Evolutionary conservation across 257 asterid species (phyloP).

Genomic region (Pogostemon cablin): DNA sequence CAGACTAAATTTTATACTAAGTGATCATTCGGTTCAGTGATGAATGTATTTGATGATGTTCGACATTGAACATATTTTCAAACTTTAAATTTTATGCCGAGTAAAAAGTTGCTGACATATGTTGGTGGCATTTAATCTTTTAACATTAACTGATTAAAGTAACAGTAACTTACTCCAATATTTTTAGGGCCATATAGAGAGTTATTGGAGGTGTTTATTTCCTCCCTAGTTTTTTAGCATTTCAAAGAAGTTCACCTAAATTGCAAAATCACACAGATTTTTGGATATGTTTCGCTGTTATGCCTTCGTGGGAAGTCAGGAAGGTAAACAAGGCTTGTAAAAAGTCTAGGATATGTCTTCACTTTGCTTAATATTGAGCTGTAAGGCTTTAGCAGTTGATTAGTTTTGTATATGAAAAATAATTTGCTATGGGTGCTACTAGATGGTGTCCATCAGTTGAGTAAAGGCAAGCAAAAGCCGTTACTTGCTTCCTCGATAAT

Average conservation of each 20-base stretch:
- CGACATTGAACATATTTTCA: too few species aligned
- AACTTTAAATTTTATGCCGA: too few species aligned
- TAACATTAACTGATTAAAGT: too few species aligned
- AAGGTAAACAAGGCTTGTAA: background rate
- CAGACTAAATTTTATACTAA: too few species aligned
- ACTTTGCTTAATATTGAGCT: background rate
- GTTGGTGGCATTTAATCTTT: too few species aligned
- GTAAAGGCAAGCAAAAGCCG: background rate
- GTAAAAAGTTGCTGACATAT: too few species aligned
- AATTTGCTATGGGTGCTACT: constrained; percentile 2
- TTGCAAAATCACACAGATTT: background rate
- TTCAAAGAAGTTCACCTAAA: background rate
- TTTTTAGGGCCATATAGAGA: too few species aligned
- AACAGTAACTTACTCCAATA: too few species aligned
- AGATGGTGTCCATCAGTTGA: constrained; percentile 4
- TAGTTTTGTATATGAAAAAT: background rate
- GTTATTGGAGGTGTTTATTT: too few species aligned
- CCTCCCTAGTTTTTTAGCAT: background rate
- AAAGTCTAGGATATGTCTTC: constrained; percentile 16
- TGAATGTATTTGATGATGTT: too few species aligned
- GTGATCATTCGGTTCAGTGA: too few species aligned
- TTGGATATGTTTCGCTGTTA: background rate
- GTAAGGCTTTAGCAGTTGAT: constrained; percentile 1
- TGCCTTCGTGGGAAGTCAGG: background rate
- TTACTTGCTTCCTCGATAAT: background rate